Evolutionary conservation across 139 green algal genomes (phyloP), one percentile per base, ranked within the genome.

Genomic region (Tetraselmis chui): DNA sequence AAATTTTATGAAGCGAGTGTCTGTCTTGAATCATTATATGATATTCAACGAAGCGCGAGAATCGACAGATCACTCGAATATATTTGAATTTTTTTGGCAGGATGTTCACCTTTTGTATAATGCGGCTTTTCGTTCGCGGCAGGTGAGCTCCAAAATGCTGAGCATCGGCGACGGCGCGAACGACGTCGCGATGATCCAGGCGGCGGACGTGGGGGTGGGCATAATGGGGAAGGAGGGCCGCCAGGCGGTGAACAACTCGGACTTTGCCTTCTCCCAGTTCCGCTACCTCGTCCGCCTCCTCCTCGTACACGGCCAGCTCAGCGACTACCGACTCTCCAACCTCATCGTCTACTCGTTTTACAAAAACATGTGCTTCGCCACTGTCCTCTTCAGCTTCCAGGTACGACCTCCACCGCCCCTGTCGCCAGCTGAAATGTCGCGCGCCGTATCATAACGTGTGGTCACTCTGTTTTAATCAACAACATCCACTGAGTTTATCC

Each of bases 261-360:
- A 99, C 87, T 99, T 95, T 88, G 89, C 95, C 29, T 94, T 99
- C 80, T 88, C 29, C 23, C 81, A 45, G 83, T 83, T 76, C 45
- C 24, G 27, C 22, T 76, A 59, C 29, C 76, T 59, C 29, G 76
- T 79, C 5, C 29, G 75, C 24, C 87, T 98, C 82, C 89, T 98
- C 75, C 87, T 97, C 32, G 87, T 97, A 76, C 94, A 97, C 86
- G 94, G 94, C 2, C 89, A 91, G 27, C 91, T 84, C 30, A 86
- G 58, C 32, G 96, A 96, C 89, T 95, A 96, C 82, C 91, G 95
- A 77, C 92, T 98, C 85, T 74, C 79, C 11, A 89, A 94, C 81
- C 90, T 96, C 29, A 92, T 98, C 84, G 90, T 95, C 86, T 99
- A 99, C 90, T 95, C 94, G 29, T 99, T 99, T 91, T 99, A 98